These are phyloP conservation scores for Phaeophleospora eucalypticola DNA, from an alignment of 2,329 filamentous ascomycete species.

Conservation along the genomic window DNA sequence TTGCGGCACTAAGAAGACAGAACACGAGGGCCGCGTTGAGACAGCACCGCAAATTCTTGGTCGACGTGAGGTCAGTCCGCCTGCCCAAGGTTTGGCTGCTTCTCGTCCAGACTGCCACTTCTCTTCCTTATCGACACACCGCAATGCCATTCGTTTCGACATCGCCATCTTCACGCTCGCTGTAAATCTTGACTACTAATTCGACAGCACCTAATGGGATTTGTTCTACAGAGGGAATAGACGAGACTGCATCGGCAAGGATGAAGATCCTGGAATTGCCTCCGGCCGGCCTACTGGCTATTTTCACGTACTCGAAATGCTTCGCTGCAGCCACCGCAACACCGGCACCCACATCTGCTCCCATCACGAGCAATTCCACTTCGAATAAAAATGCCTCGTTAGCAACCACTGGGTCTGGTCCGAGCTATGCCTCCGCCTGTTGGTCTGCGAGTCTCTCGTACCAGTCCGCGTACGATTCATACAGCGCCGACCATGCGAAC, in stretches of 20 bases:
- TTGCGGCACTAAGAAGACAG: too few species aligned
- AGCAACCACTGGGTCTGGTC: slow-evolving; percentile 9
- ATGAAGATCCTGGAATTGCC: slow-evolving; percentile 12
- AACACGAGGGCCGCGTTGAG: too few species aligned
- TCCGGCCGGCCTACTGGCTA: slow-evolving; percentile 12
- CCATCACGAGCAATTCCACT: slow-evolving; percentile 2
- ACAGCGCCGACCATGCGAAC: slow-evolving; percentile 3
- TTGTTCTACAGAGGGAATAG: too few species aligned
- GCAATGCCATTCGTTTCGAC: neutral
- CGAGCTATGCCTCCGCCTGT: slow-evolving; percentile 9
- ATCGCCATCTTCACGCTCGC: slow-evolving; percentile 5
- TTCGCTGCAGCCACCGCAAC: neutral
- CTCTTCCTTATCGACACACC: neutral
- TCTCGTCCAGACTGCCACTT: neutral
- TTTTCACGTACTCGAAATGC: slow-evolving; percentile 8
- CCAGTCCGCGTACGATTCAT: slow-evolving; percentile 1
- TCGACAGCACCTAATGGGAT: neutral
- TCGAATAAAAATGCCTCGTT: slow-evolving; percentile 4
- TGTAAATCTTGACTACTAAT: neutral
- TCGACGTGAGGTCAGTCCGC: neutral
- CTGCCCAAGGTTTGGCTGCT: neutral
- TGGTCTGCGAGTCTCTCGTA: slow-evolving; percentile 1
- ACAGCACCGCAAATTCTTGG: too few species aligned
- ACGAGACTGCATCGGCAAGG: neutral
- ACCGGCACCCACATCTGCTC: slow-evolving; percentile 1